These are phyloP conservation scores for Hyparrhenia diplandra DNA, from an alignment of 176 grass and related monocot species.

Conservation along the genomic window DNA sequence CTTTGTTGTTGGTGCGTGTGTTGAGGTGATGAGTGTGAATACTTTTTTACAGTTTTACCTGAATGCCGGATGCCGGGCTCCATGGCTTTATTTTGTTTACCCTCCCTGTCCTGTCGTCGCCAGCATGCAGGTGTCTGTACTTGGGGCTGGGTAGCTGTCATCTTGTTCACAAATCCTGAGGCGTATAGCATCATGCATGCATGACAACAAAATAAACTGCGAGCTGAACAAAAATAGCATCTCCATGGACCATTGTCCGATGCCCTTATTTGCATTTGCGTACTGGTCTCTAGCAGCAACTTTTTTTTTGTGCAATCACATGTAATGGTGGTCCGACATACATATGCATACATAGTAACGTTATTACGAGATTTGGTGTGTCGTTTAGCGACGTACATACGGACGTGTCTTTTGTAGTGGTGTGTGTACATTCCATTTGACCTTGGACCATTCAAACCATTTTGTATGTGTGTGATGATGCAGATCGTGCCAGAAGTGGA, in stretches of 20 bases:
- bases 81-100: not conserved
- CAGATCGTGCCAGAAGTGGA: conserved; percentile 82
- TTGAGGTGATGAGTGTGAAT: not conserved
- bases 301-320: not conserved
- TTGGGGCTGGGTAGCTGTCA: conserved; percentile 19
- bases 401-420: no score
- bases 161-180: conserved; percentile 5
- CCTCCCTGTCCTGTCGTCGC: not conserved
- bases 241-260: not conserved
- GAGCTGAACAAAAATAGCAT: conserved; percentile 26
- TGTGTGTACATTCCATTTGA: no score
- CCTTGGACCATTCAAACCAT: no score
- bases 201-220: not conserved
- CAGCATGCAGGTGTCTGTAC: conserved; percentile 34
- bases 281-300: not conserved
- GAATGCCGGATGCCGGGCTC: not conserved
- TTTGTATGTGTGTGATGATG: no score
- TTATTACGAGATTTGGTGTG: no score
- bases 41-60: conserved; percentile 38
- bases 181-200: not conserved
- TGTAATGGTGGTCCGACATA: no score
- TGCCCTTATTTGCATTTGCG: not conserved
- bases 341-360: no score
- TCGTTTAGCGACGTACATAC: no score
- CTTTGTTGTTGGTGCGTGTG: not conserved